Conservation (phyloP, 495 filamentous ascomycete genomes). For the Hyaloscypha variabilis region DNA sequence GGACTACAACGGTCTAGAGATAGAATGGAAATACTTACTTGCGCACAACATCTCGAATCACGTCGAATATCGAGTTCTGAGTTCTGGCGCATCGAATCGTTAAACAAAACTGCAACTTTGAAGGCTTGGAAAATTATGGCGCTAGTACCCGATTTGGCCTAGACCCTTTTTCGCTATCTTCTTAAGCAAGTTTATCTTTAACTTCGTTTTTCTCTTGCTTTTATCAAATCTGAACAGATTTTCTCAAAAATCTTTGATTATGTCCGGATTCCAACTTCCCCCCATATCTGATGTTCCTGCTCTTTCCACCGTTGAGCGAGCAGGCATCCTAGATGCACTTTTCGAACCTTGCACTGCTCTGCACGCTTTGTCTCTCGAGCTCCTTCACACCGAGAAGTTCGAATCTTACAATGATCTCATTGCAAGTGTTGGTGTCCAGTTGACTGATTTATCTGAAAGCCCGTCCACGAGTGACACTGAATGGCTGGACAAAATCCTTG, state of each 20-base stretch:
- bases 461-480: conserved; percentile 53
- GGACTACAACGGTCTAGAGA: conserved; percentile 1
- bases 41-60: conserved; percentile 67
- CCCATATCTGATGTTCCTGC: conserved; percentile 51
- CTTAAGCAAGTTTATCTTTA: conserved; percentile 1
- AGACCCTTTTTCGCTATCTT: neutral
- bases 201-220: neutral
- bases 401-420: conserved; percentile 61
- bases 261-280: conserved; percentile 47
- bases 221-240: neutral
- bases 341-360: conserved; percentile 85
- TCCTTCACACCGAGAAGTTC: conserved; percentile 66
- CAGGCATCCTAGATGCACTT: conserved; percentile 73
- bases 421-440: conserved; percentile 56
- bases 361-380: conserved; percentile 68
- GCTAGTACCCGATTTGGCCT: conserved; percentile 12
- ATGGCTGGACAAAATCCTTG: conserved; percentile 71
- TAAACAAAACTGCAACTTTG: conserved; percentile 14
- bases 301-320: conserved; percentile 57
- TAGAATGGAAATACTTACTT: conserved; percentile 53
- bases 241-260: conserved; percentile 8
- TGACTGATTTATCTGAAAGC: conserved; percentile 56
- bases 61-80: conserved; percentile 27
- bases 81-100: conserved; percentile 24
- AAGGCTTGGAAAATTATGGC: conserved; percentile 10